phyloP scores from a whole-genome alignment of 1,284 basidiomycete species.

The Trametes pubescens region DNA sequence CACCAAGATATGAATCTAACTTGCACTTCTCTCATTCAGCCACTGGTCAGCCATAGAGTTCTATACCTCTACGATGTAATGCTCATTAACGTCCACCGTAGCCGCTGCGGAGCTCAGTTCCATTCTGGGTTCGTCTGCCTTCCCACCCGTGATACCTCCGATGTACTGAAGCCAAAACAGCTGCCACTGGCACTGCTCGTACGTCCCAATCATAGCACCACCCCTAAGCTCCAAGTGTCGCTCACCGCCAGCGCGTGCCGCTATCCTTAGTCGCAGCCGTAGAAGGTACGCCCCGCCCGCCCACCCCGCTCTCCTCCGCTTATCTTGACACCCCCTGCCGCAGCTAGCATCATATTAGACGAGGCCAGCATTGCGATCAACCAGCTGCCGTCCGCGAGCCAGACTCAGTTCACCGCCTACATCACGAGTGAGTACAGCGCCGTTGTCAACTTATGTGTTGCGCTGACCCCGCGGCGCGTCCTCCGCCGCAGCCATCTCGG shows the following conservation, averaged over 20 bases:
- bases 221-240: too few species aligned
- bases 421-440: not conserved
- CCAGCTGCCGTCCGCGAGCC: not conserved
- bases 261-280: not conserved
- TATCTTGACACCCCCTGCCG: not conserved
- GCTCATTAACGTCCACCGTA: not conserved
- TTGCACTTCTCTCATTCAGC: not conserved
- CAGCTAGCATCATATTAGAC: not conserved
- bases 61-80: not conserved
- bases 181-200: too few species aligned
- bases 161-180: too few species aligned
- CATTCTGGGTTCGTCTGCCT: not conserved
- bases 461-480: not conserved
- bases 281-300: not conserved
- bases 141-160: not conserved
- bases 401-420: not conserved
- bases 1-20: not conserved
- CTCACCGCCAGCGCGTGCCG: too few species aligned
- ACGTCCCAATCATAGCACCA: too few species aligned
- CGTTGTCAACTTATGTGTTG: not conserved
- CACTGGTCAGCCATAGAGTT: not conserved
- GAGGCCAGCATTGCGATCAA: not conserved
- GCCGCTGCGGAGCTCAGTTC: not conserved
- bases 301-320: not conserved
- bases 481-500: conserved; percentile 17